These are phyloP conservation scores for Cystobasidium onofrii DNA, from an alignment of 768 basidiomycete genomes.

Conservation along the genomic window DNA sequence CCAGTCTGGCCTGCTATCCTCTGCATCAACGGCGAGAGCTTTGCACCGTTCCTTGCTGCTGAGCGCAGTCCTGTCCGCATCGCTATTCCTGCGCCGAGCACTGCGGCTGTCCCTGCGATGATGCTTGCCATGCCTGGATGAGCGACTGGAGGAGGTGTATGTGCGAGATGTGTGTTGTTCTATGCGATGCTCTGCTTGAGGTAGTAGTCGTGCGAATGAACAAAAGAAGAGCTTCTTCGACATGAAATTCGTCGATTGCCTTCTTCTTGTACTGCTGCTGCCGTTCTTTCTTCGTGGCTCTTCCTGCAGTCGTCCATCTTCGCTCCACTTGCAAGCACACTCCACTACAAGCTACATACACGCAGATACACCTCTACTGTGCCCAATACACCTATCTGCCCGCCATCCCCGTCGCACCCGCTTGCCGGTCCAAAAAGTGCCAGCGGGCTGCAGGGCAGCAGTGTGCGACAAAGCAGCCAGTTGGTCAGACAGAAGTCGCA, in stretches of 20 bases:
- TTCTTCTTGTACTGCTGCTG: no score
- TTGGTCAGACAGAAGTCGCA: no score
- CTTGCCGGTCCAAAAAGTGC: no score
- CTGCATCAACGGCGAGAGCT: constrained; percentile 35
- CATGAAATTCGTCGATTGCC: background rate
- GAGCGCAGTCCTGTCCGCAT: constrained; percentile 62
- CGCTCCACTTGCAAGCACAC: background rate
- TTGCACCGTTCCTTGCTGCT: constrained; percentile 37
- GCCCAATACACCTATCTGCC: no score
- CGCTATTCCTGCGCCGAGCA: constrained; percentile 65
- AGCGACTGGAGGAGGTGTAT: background rate
- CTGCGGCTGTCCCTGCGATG: constrained; percentile 61
- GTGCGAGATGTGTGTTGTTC: background rate
- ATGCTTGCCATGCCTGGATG: constrained; percentile 60
- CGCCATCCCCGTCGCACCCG: no score
- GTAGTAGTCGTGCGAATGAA: background rate
- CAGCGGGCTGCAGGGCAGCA: no score
- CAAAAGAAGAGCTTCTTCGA: background rate
- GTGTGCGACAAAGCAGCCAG: no score
- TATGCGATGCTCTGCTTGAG: background rate
- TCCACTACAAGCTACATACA: no score
- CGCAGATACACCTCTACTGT: no score
- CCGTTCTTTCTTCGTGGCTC: no score
- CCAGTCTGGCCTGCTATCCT: constrained; percentile 46
- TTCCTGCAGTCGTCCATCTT: background rate